Base-by-base conservation (phyloP, 1,284 basidiomycete species). In the Ustilago lituana region DNA sequence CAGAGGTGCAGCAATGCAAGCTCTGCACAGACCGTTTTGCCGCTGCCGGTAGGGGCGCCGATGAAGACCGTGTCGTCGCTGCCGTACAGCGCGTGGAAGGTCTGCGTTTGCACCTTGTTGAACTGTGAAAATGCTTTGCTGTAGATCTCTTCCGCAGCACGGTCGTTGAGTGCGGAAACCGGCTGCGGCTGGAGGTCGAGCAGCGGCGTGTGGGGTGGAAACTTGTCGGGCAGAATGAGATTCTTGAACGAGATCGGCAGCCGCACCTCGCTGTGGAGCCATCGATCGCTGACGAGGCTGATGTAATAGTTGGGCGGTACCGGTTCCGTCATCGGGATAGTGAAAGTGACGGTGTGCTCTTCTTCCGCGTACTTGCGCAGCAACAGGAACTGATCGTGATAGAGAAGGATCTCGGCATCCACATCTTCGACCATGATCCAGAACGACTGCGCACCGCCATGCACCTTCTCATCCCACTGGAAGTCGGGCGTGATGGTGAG, bases 41-140 rank as follows among this genome's bases (percentile, higher is more conserved):
- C 95, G 58, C 91, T 93, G 10, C 96, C 95, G 0, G 94, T 94
- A 0, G 96, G 95, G 0, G 94, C 95, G 22, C 94, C 94, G 56
- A 98, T 89, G 79, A 98, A 93, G 36, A 95, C 90, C 76, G 94
- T 96, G 80, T 98, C 94, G 80, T 98, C 94, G 0, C 93, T 91
- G 0, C 92, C 94, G 83, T 95, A 98, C 0, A 98, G 85, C 0
- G 94, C 93, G 75, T 98, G 95, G 89, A 98, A 98, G 32, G 96
- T 93, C 84, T 98, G 96, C 0, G 94, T 98, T 82, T 98, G 96
- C 71, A 98, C 96, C 85, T 97, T 98, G 87, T 98, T 98, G 87
- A 98, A 97, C 0, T 87, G 88, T 62, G 88, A 85, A 67, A 95
- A 90, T 0, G 87, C 87, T 29, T 68, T 65, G 22, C 47, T 37